These are phyloP conservation scores for Pholiota conissans DNA, from an alignment of 768 basidiomycete genomes.

Conservation along the genomic window DNA sequence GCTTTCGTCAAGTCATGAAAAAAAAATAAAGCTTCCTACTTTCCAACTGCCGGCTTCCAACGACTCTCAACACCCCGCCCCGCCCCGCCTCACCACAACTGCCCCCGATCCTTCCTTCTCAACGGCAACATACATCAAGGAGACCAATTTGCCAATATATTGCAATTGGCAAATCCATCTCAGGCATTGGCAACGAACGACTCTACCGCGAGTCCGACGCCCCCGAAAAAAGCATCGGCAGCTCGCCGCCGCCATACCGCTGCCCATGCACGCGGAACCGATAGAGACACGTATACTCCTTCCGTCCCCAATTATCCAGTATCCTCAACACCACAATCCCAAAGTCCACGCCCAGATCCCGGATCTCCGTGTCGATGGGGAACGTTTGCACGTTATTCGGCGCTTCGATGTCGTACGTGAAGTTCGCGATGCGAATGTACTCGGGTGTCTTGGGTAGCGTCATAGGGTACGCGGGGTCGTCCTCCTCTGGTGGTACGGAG, in stretches of 20 bases:
- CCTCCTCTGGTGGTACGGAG: constrained; percentile 22
- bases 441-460: constrained; percentile 45
- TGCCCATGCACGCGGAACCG: constrained; percentile 80
- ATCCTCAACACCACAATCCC: constrained; percentile 81
- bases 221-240: constrained; percentile 34
- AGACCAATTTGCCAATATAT: background rate
- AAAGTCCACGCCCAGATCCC: constrained; percentile 75
- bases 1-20: constrained; percentile 3
- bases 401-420: constrained; percentile 63
- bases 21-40: too few relatives aligned
- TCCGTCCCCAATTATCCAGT: constrained; percentile 84
- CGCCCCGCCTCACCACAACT: too few relatives aligned
- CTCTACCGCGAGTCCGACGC: constrained; percentile 17
- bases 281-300: constrained; percentile 87
- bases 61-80: background rate
- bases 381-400: constrained; percentile 75
- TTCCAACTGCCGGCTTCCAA: background rate
- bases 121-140: background rate
- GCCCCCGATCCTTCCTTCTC: background rate
- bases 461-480: constrained; percentile 41
- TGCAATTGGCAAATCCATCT: background rate
- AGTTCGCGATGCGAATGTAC: constrained; percentile 66
- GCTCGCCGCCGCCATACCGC: constrained; percentile 35
- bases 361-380: constrained; percentile 66
- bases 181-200: too few relatives aligned